Percentiles rank a stretch among this genome's conserved stretches.
These are phyloP conservation scores for Hyphodiscus hymeniophilus DNA, from an alignment of 495 filamentous ascomycete genomes.

Conservation along the genomic window DNA sequence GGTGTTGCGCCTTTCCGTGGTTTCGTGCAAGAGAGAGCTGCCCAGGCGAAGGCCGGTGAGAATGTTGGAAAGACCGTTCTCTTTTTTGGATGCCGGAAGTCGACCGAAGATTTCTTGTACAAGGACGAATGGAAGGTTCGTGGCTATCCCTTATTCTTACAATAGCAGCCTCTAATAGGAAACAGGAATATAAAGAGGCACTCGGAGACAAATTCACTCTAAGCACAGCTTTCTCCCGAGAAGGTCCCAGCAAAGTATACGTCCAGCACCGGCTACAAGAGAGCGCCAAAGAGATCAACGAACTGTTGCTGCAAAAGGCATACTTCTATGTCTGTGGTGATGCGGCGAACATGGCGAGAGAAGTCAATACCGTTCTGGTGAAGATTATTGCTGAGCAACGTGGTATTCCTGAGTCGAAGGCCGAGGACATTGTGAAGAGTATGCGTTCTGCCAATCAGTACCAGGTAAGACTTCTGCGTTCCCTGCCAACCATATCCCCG, in stretches of 20 bases:
- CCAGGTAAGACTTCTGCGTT: conserved; percentile 50
- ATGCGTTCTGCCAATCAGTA: conserved; percentile 92
- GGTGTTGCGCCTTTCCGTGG: conserved; percentile 95
- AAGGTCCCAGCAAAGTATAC: conserved; percentile 81
- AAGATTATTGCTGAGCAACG: conserved; percentile 81
- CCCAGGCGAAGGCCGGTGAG: conserved; percentile 69
- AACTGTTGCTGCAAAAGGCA: conserved; percentile 75
- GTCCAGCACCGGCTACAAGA: conserved; percentile 91
- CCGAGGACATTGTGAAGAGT: conserved; percentile 90
- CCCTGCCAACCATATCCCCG: no score
- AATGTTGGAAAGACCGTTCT: conserved; percentile 83
- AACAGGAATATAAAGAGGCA: conserved; percentile 67
- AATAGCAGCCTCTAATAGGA: background rate
- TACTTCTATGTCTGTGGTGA: conserved; percentile 99
- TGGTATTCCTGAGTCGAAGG: conserved; percentile 71
- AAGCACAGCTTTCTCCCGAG: conserved; percentile 89
- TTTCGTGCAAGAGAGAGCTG: conserved; percentile 89
- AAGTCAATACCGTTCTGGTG: conserved; percentile 78
- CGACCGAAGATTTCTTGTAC: conserved; percentile 86
- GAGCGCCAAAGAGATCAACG: conserved; percentile 73
- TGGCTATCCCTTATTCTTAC: conserved; percentile 33
- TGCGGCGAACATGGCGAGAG: conserved; percentile 95
- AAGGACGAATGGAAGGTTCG: conserved; percentile 87
- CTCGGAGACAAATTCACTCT: conserved; percentile 83
- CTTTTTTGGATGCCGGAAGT: conserved; percentile 90